Percentiles rank a stretch among this genome's conserved stretches.
These are phyloP conservation scores for Intubia oerlemansii DNA, from an alignment of 2,329 filamentous ascomycete species.

Conservation along the genomic window DNA sequence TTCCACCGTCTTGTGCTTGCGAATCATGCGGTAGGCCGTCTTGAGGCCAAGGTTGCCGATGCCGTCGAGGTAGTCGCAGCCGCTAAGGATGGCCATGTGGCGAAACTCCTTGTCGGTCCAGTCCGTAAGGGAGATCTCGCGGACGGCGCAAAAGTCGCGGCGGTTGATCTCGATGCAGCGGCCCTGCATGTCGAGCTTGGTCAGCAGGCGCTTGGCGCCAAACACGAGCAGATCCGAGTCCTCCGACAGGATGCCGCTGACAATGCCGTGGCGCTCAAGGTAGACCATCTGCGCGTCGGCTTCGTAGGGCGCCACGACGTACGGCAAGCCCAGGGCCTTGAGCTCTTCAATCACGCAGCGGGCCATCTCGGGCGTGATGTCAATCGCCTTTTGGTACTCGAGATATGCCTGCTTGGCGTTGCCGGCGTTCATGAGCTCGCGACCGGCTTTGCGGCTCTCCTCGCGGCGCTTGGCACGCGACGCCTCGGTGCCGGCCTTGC, in stretches of 20 bases:
- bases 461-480: slow-evolving; percentile 55
- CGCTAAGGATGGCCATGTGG: slow-evolving; percentile 88
- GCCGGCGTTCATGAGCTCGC: slow-evolving; percentile 64
- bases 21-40: slow-evolving; percentile 75
- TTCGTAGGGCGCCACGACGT: slow-evolving; percentile 91
- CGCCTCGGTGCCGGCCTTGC: slow-evolving; percentile 73
- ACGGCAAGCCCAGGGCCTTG: slow-evolving; percentile 58
- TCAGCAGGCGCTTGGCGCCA: slow-evolving; percentile 72
- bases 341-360: slow-evolving; percentile 77
- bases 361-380: slow-evolving; percentile 93
- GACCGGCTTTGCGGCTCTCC: slow-evolving; percentile 51
- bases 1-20: slow-evolving; percentile 77
- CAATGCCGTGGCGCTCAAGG: slow-evolving; percentile 64
- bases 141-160: slow-evolving; percentile 68
- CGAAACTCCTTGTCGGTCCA: slow-evolving; percentile 88
- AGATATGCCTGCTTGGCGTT: slow-evolving; percentile 60
- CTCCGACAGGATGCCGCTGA: slow-evolving; percentile 79
- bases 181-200: slow-evolving; percentile 85
- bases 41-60: slow-evolving; percentile 78
- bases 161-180: slow-evolving; percentile 85
- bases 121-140: slow-evolving; percentile 71
- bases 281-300: slow-evolving; percentile 95
- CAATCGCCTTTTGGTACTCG: slow-evolving; percentile 86
- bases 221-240: slow-evolving; percentile 95
- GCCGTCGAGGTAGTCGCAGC: slow-evolving; percentile 83